Evolutionary conservation across 2,329 filamentous ascomycete species (phyloP), one percentile per base, ranked within the genome.

Genomic region (Incumbomyces lentus): DNA sequence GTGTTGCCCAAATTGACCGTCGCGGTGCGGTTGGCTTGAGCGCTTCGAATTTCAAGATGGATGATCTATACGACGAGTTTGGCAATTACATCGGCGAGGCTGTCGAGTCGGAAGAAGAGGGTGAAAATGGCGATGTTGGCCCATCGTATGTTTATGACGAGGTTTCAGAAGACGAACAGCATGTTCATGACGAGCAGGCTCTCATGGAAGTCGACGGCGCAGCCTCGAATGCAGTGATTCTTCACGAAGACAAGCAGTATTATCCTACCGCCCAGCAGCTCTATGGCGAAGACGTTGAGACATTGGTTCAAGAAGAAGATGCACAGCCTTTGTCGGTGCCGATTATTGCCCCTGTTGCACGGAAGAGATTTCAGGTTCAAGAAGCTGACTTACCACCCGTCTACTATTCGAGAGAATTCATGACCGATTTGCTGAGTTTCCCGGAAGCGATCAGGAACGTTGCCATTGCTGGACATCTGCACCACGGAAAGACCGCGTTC

Each of bases 191-290:
- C 32, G 82, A 84, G 38, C 83, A 93, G 63, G 85, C 95, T 68
- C 70, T 92, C 58, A 96, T 98, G 90, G 86, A 96, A 60, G 70
- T 96, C 36, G 90, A 96, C 62, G 83, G 89, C 40, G 88, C 85
- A 12, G 86, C 90, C 2, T 95, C 89, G 4, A 98, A 96, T 65
- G 90, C 92, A 43, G 88, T 98, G n/a, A 78, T 98, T 48, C 77
- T 98, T 38, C 92, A 98, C 68, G 92, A 98, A 73, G 92, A 98
- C 70, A 98, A 98, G 67, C 92, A 96, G 64, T 98, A 98, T 67
- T 98, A 98, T 63, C 92, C 92, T 26, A 95, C 89, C n/a, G 92
- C 92, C 47, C 82, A 90, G 62, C 92, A 98, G 65, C 82, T 95
- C 35, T 98, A 96, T 63, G 92, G 92, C 44, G 76, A 81, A 58